Evolutionary conservation across 129 eudicot species (phyloP).

Genomic region (Arctium minus): DNA sequence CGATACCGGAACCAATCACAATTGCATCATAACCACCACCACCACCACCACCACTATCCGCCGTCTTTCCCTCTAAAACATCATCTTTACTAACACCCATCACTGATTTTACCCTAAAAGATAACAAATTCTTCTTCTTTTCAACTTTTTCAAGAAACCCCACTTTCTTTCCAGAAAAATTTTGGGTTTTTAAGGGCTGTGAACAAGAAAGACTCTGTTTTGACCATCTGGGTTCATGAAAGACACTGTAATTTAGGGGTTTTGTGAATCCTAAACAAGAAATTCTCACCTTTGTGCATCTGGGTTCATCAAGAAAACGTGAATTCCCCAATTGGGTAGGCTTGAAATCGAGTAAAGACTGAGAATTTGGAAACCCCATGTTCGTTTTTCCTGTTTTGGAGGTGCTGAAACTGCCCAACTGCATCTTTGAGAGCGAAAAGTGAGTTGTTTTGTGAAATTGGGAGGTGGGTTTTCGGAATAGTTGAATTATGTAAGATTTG

Average conservation of each 20-base stretch:
- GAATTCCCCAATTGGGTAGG: constrained; percentile 17
- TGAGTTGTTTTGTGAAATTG: background rate
- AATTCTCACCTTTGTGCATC: constrained; percentile 14
- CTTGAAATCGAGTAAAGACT: constrained; percentile 19
- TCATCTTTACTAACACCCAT: constrained; percentile 45
- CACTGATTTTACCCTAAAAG: constrained; percentile 44
- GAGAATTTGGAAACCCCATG: constrained; percentile 30
- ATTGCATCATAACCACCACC: constrained; percentile 68
- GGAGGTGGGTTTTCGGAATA: background rate
- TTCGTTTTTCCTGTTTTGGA: constrained; percentile 27
- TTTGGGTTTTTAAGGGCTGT: constrained; percentile 11
- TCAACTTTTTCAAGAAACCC: constrained; percentile 22
- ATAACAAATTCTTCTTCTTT: constrained; percentile 11
- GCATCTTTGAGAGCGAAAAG: background rate
- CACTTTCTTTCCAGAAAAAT: background rate
- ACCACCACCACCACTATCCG: constrained; percentile 15
- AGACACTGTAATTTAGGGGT: constrained; percentile 20
- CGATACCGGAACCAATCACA: constrained; percentile 98
- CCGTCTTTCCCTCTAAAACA: constrained; percentile 22
- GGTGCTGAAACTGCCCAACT: constrained; percentile 8
- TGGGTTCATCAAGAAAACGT: constrained; percentile 15
- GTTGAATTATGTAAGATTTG: background rate
- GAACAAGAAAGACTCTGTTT: constrained; percentile 23
- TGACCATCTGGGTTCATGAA: constrained; percentile 23
- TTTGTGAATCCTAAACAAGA: constrained; percentile 16